Evolutionary conservation across 23 red algal species (phyloP).

Genomic region (Cyanidiococcus yangmingshanensis): DNA sequence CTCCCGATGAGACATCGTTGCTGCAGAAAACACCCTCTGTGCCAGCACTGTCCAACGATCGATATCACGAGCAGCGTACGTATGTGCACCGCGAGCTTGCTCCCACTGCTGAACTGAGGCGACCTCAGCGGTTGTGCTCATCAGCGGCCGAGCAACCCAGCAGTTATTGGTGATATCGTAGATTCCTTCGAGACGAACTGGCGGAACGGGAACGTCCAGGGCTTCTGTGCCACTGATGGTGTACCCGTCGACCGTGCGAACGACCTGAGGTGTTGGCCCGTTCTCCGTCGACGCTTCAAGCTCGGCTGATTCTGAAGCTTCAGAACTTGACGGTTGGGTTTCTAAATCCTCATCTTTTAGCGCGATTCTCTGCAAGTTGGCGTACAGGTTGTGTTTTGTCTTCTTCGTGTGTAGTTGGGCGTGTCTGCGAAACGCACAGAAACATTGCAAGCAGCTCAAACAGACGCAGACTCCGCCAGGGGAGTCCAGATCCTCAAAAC

Average conservation of each 20-base stretch:
- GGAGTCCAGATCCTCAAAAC: not conserved
- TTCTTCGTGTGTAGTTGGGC: not conserved
- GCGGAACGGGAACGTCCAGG: not conserved
- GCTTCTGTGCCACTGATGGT: not conserved
- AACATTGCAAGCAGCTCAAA: conserved; percentile 4
- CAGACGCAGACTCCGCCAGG: not conserved
- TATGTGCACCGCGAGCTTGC: not conserved
- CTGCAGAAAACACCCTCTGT: not conserved
- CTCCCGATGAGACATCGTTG: not conserved
- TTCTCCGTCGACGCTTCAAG: not conserved
- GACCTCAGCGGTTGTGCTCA: not conserved
- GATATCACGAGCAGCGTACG: not conserved
- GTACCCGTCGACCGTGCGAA: not conserved
- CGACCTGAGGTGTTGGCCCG: not conserved
- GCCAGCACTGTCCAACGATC: not conserved
- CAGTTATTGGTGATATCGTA: not conserved
- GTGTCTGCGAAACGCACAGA: conserved; percentile 2
- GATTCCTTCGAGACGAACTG: not conserved
- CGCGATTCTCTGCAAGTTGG: not conserved
- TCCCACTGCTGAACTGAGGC: not conserved
- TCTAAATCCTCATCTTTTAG: not conserved
- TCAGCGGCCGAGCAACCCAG: not conserved
- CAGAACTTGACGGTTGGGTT: not conserved
- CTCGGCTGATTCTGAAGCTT: not conserved
- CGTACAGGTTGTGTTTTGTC: not conserved